Conservation (phyloP, 116 monocot genomes). For the Dioscorea cayenensis region DNA sequence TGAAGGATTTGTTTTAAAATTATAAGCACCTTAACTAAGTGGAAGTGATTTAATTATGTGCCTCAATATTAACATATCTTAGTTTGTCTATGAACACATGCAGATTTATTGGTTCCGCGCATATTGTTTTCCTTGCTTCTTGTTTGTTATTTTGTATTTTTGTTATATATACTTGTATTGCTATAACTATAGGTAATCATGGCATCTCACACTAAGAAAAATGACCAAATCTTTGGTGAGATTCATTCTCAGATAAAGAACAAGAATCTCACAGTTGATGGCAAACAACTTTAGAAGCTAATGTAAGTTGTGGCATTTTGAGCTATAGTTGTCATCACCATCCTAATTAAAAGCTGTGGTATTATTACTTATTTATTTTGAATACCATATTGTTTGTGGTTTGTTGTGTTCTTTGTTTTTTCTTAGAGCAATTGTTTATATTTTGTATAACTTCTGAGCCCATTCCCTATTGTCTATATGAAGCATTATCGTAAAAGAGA, state of each 20-base stretch:
- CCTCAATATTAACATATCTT: too few species aligned
- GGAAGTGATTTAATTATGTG: too few species aligned
- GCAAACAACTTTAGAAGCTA: constrained; percentile 57
- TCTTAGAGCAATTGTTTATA: too few species aligned
- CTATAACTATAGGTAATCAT: constrained; percentile 50
- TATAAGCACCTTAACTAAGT: too few species aligned
- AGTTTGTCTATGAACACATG: background rate
- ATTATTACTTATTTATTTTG: too few species aligned
- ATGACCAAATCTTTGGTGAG: constrained; percentile 54
- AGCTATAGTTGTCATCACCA: too few species aligned
- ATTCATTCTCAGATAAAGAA: constrained; percentile 59
- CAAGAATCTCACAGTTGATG: constrained; percentile 48
- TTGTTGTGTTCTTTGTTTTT: too few species aligned
- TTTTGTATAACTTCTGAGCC: too few species aligned
- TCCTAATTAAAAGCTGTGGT: too few species aligned
- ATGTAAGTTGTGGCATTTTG: constrained; percentile 25
- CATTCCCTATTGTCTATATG: too few species aligned
- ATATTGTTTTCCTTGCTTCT: background rate
- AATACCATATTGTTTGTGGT: too few species aligned
- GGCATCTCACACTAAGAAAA: constrained; percentile 60
- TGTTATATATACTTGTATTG: background rate
- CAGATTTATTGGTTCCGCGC: background rate
- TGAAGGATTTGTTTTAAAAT: too few species aligned
- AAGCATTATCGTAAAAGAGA: background rate
- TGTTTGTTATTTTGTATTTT: background rate